Base-by-base conservation (phyloP, 2,329 filamentous ascomycete species). In the Onygenales sp. region DNA sequence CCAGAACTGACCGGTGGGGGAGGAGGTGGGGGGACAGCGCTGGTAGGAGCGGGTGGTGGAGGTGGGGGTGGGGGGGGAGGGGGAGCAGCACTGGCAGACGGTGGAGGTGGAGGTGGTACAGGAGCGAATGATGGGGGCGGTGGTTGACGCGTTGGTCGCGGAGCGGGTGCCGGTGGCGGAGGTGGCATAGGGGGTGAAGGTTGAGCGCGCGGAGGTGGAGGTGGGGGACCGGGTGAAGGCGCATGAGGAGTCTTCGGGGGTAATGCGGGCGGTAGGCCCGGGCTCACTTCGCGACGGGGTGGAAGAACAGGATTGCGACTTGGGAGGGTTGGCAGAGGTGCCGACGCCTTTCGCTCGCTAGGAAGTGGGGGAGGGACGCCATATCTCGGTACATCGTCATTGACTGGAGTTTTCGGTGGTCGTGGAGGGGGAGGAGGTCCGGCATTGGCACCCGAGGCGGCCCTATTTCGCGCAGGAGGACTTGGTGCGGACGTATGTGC, bases 331-430 rank as follows among this genome's bases (percentile, higher is more conserved):
- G 88, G 87, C 14, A 87, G 87, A 43, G 87, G 85, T 43, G 77
- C 78, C 3, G 78, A 74, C 35, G 81, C 74, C 57, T 74, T 81
- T 57, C 81, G 73, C 62, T 85, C 82, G 45, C 86, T 85, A 48
- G 79, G 65, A 63, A 94, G 94, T 2, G 88, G 83, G 6, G 91
- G 90, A 53, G 91, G 89, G 5, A 95, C 88, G 36, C 80, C 82
- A 63, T 89, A 90, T 59, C 77, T 85, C 51, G 80, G 77, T 38
- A 70, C 71, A 17, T 75, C 74, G 31, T 90, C 86, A 42, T 89
- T 85, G 50, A 89, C 73, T 1, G 83, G 78, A 8, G 80, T 82
- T 67, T 87, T 85, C 5, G 81, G 77, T 8, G 83, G 83, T 53
- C 79, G 70, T 10, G 79, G 81, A 10, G 83, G 82, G 39, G 83